Evolutionary conservation across 768 basidiomycete species (phyloP), one percentile per base, ranked within the genome.

Genomic region (Neoboletus subvelutipes): DNA sequence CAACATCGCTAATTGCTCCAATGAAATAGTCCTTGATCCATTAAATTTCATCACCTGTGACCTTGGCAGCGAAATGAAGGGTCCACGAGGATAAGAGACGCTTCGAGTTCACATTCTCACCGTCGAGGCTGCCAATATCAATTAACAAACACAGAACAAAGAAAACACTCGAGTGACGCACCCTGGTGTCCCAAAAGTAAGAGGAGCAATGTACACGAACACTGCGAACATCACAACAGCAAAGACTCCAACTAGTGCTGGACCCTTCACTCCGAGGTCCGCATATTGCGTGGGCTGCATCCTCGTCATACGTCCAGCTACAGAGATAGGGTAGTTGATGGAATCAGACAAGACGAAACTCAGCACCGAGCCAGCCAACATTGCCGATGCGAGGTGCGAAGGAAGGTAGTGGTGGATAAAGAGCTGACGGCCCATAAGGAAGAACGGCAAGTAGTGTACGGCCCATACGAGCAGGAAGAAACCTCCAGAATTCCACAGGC

Each of bases 371-470:
- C 97, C 97, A 40, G 96, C 94, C 56, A 98, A 85, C 55, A 98
- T 80, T 13, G 94, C 88, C 15, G 93, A 95, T 13, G 91, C 88
- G 41, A 99, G 80, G 70, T 99, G 97, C 1, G 96, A 96, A 15
- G 96, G 96, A 4, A 99, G 86, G 72, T 99, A 99, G 72, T 97
- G 95, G 71, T 99, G 97, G 26, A 99, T 78, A 81, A 99, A 99
- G 42, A 95, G 80, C 67, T 99, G 97, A 39, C 97, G 90, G 67
- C 82, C 88, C 93, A 99, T 96, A 28, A 98, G 80, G 86, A 92
- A 99, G 83, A 98, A 99, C 7, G 97, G 97, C 67, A 89, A 77
- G 76, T 97, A 99, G 72, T 99, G 97, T 54, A 91, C 92, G 13
- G 82, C 88, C 97, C 97, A 99, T 26, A 96, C 83, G 31, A 94